Percentiles rank a stretch among this genome's conserved stretches.
phyloP scores from a whole-genome alignment of 345 rosid species.

The Ceriops tagal region DNA sequence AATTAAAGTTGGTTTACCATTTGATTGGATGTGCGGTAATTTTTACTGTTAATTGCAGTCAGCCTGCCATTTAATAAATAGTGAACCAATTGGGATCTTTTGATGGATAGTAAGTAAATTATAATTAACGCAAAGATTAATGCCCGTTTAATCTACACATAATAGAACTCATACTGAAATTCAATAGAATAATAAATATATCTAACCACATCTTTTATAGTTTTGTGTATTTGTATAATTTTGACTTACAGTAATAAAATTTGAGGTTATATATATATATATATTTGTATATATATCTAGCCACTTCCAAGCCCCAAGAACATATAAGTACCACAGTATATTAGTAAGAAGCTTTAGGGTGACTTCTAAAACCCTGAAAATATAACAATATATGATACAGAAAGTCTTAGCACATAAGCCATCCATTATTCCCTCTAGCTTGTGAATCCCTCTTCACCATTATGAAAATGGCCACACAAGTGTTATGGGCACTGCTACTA shows the following conservation, averaged over 20 bases:
- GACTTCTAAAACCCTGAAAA: conserved; percentile 1
- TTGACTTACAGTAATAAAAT: no score
- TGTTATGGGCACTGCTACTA: conserved; percentile 7
- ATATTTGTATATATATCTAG: no score
- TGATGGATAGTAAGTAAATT: no score
- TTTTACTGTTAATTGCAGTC: no score
- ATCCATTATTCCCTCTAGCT: neutral
- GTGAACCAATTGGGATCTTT: no score
- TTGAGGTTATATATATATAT: no score
- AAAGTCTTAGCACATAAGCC: neutral
- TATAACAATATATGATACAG: neutral
- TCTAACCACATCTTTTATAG: neutral
- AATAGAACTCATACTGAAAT: neutral
- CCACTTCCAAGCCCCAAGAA: neutral
- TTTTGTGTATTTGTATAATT: no score
- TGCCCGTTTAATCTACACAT: no score
- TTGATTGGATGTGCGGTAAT: no score
- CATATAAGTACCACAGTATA: conserved; percentile 12
- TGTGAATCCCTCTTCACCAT: conserved; percentile 9
- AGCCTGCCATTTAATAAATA: no score
- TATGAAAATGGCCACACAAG: conserved; percentile 15
- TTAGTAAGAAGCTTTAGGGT: neutral
- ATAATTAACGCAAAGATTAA: no score
- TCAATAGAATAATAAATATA: neutral
- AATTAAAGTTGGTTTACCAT: no score